Percentiles rank a stretch among this genome's conserved stretches.
Evolutionary conservation across 805 yeast genomes (phyloP).

Genomic region (Ogataea dorogensis): DNA sequence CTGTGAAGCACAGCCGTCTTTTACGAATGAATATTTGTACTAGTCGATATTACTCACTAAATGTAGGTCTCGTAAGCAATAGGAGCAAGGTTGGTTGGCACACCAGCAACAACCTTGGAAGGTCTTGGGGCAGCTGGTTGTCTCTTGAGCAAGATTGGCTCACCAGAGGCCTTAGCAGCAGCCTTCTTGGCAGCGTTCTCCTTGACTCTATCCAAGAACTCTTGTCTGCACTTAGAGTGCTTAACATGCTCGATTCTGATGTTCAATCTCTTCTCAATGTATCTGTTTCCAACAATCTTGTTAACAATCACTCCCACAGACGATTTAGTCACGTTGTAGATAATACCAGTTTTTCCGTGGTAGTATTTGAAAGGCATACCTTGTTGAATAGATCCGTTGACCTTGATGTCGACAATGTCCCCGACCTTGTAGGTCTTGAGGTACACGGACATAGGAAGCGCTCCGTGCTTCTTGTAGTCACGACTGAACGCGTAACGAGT

Average conservation of each 20-base stretch:
- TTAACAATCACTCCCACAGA: slow-evolving; percentile 97
- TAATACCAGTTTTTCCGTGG: slow-evolving; percentile 99
- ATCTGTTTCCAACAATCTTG: slow-evolving; percentile 99
- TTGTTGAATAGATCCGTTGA: slow-evolving; percentile 98
- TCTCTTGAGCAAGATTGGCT: slow-evolving; percentile 90
- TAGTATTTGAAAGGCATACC: slow-evolving; percentile 99
- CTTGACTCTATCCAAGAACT: slow-evolving; percentile 98
- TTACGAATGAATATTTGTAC: slow-evolving; percentile 3
- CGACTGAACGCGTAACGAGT: slow-evolving; percentile 99
- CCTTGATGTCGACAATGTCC: slow-evolving; percentile 99
- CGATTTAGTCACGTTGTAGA: slow-evolving; percentile 98
- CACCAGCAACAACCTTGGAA: slow-evolving; percentile 79
- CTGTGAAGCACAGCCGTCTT: slow-evolving; percentile 9
- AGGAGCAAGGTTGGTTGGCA: slow-evolving; percentile 98
- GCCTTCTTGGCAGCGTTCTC: slow-evolving; percentile 88
- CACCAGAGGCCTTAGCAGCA: slow-evolving; percentile 95
- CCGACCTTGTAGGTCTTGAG: slow-evolving; percentile 98
- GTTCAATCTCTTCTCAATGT: slow-evolving; percentile 98
- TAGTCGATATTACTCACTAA: slow-evolving; percentile 41
- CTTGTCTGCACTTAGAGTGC: slow-evolving; percentile 99
- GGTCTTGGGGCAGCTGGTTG: slow-evolving; percentile 98
- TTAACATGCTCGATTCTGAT: slow-evolving; percentile 98
- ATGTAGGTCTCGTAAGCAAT: slow-evolving; percentile 99
- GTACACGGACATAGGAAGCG: slow-evolving; percentile 92
- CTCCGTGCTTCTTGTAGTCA: slow-evolving; percentile 98